Evolutionary conservation across 2,329 filamentous ascomycete genomes (phyloP).

Genomic region (Neopestalotiopsis sp.): DNA sequence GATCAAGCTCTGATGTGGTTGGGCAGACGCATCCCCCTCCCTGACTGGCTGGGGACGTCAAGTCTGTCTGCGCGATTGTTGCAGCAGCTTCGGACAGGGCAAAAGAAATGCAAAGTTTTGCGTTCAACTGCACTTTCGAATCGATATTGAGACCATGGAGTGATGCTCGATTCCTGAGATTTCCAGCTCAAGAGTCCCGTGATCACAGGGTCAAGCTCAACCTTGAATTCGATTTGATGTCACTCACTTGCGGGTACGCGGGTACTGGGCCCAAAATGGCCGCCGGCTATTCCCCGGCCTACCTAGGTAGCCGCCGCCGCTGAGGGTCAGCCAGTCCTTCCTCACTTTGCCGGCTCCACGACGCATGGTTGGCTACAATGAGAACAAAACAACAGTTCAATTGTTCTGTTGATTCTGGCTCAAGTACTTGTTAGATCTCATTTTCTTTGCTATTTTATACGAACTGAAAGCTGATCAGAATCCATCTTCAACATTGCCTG

Average conservation of each 20-base stretch:
- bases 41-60: no score
- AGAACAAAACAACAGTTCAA: no score
- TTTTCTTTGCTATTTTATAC: no score
- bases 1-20: constrained; percentile 8
- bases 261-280: not conserved
- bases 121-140: not conserved
- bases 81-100: not conserved
- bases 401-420: no score
- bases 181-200: not conserved
- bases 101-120: no score
- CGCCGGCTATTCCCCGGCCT: constrained; percentile 12
- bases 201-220: not conserved
- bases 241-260: not conserved
- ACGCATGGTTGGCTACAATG: not conserved
- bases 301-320: not conserved
- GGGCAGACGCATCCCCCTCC: not conserved
- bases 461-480: no score
- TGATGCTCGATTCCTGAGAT: not conserved
- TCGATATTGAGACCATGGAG: not conserved
- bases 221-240: constrained; percentile 8
- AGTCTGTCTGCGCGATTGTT: not conserved
- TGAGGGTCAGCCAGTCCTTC: not conserved
- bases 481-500: no score
- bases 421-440: no score
- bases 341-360: constrained; percentile 4